Evolutionary conservation across 176 grass and related monocot genomes (phyloP).

Genomic region (Metroxylon sagu): DNA sequence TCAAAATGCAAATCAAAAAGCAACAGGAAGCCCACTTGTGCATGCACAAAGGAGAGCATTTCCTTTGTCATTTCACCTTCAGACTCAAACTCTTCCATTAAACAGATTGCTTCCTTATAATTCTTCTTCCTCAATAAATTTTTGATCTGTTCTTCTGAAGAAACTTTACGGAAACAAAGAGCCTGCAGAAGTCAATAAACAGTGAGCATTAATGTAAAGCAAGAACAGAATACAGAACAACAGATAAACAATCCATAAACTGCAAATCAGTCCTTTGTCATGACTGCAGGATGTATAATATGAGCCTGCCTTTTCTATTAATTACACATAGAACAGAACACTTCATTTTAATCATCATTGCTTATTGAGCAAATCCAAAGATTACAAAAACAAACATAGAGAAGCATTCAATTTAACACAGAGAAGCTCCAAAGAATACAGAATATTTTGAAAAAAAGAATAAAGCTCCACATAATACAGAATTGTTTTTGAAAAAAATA

Average conservation of each 20-base stretch:
- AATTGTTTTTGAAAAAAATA: no score
- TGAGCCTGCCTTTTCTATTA: no score
- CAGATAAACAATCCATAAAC: not conserved
- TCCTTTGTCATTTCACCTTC: conserved; percentile 80
- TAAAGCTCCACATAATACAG: no score
- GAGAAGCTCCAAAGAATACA: no score
- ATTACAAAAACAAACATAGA: no score
- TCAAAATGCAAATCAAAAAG: conserved; percentile 87
- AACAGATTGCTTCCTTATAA: conserved; percentile 64
- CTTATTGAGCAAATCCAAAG: no score
- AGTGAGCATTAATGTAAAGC: conserved; percentile 8
- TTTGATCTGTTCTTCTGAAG: conserved; percentile 84
- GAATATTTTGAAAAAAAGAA: no score
- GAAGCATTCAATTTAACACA: no score
- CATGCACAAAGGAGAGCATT: conserved; percentile 88
- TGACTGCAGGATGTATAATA: no score
- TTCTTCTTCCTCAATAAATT: conserved; percentile 58
- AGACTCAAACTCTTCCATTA: conserved; percentile 58
- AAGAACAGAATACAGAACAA: conserved; percentile 2
- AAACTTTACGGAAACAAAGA: conserved; percentile 70
- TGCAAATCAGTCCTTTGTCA: no score
- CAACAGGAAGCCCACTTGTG: conserved; percentile 88
- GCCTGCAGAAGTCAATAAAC: conserved; percentile 38
- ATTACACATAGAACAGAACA: no score
- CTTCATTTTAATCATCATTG: no score